phyloP scores from a whole-genome alignment of 176 grass and related monocot species.

The Oryza officinalis region DNA sequence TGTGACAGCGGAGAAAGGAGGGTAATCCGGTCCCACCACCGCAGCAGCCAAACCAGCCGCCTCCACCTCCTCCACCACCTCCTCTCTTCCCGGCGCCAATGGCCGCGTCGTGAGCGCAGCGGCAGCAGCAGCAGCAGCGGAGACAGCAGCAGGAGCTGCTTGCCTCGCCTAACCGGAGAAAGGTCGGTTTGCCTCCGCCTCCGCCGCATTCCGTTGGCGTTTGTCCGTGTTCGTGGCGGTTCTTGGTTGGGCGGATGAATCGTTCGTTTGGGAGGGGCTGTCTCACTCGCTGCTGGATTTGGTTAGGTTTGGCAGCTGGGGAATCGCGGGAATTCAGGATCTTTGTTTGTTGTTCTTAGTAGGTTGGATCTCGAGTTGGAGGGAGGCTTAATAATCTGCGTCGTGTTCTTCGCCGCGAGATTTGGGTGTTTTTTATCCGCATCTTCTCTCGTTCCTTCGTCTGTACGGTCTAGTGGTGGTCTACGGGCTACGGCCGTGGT shows the following conservation, averaged over 20 bases:
- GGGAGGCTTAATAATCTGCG: not conserved
- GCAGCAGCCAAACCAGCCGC: conserved; percentile 20
- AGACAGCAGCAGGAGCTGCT: not conserved
- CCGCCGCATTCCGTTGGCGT: conserved; percentile 22
- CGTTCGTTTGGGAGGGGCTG: not conserved
- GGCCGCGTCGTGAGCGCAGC: not conserved
- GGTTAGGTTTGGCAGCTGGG: not conserved
- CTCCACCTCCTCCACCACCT: not conserved
- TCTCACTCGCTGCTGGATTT: not conserved
- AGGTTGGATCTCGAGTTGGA: conserved; percentile 33
- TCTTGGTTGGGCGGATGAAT: conserved; percentile 12
- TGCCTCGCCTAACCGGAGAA: not conserved
- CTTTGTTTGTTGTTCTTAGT: not conserved
- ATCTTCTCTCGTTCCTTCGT: not conserved
- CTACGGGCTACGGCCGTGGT: not conserved
- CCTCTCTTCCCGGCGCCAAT: not conserved
- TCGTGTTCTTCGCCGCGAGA: not conserved
- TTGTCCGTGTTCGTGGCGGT: not conserved
- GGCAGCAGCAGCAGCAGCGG: no score
- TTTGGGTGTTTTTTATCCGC: conserved; percentile 20
- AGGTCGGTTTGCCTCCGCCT: conserved; percentile 19
- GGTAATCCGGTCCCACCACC: not conserved
- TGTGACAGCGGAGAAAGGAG: conserved; percentile 34
- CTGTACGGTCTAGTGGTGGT: not conserved
- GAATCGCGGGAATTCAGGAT: conserved; percentile 26